phyloP scores from a whole-genome alignment of 2,329 filamentous ascomycete genomes.

The Dothidotthia symphoricarpi region DNA sequence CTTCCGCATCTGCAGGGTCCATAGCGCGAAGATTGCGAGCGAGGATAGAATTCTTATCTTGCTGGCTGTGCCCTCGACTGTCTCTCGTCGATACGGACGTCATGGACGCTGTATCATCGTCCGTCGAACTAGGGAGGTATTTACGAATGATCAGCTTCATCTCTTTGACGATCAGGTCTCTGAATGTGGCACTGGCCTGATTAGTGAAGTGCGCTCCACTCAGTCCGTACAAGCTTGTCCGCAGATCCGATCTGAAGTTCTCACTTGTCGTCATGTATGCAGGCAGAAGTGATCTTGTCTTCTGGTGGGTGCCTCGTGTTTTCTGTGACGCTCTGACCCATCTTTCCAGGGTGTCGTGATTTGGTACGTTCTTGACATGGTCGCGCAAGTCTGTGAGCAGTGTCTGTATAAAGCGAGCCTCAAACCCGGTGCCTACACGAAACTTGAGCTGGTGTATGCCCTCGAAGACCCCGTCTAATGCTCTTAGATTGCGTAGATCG shows the following conservation, averaged over 20 bases:
- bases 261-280: constrained; percentile 74
- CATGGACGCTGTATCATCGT: constrained; percentile 90
- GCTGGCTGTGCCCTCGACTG: constrained; percentile 64
- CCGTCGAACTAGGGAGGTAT: constrained; percentile 85
- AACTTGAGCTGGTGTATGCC: constrained; percentile 74
- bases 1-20: constrained; percentile 80
- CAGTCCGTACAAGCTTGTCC: constrained; percentile 73
- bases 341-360: constrained; percentile 72
- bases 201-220: constrained; percentile 76
- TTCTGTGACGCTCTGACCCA: constrained; percentile 79
- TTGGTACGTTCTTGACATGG: constrained; percentile 74
- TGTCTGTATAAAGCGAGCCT: constrained; percentile 73
- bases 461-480: constrained; percentile 73
- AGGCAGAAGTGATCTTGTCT: constrained; percentile 62
- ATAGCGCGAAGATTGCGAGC: constrained; percentile 84
- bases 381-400: constrained; percentile 75
- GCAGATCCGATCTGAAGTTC: constrained; percentile 67
- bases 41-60: constrained; percentile 85
- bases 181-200: constrained; percentile 77
- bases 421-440: constrained; percentile 83
- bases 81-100: constrained; percentile 79
- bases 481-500: constrained; percentile 74
- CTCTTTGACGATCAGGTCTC: constrained; percentile 80
- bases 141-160: constrained; percentile 80
- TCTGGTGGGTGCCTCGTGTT: constrained; percentile 65